Conservation (phyloP, 805 yeast genomes). For the Candida xiaguanensis region DNA sequence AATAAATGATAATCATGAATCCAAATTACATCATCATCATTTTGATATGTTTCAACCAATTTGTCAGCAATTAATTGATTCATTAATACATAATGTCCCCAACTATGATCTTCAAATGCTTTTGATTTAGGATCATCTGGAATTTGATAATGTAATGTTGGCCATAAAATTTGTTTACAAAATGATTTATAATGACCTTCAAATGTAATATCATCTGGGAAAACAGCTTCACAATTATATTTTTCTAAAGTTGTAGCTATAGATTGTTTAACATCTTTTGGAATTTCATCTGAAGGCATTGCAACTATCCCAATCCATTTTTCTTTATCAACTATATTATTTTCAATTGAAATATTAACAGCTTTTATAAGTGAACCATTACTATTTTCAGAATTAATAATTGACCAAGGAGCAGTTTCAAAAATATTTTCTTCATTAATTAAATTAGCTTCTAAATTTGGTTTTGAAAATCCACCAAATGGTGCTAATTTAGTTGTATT, state of each 20-base stretch:
- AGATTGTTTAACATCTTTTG: slow-evolving; percentile 48
- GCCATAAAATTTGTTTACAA: slow-evolving; percentile 96
- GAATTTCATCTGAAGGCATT: slow-evolving; percentile 83
- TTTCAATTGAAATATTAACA: slow-evolving; percentile 51
- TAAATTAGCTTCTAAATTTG: slow-evolving; percentile 49
- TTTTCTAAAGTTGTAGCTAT: slow-evolving; percentile 50
- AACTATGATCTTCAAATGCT: slow-evolving; percentile 93
- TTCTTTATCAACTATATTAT: slow-evolving; percentile 30
- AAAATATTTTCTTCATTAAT: slow-evolving; percentile 42
- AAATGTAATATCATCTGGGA: slow-evolving; percentile 73
- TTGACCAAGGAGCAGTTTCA: slow-evolving; percentile 67
- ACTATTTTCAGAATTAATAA: slow-evolving; percentile 67
- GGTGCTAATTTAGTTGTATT: slow-evolving; percentile 44
- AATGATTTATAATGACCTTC: slow-evolving; percentile 89
- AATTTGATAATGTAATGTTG: slow-evolving; percentile 87
- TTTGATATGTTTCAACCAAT: slow-evolving; percentile 54
- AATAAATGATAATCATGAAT: slow-evolving; percentile 90
- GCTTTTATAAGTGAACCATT: slow-evolving; percentile 91
- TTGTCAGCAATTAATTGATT: slow-evolving; percentile 80
- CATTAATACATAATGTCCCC: slow-evolving; percentile 75
- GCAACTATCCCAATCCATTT: slow-evolving; percentile 91
- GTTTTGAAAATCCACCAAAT: slow-evolving; percentile 73
- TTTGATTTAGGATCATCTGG: slow-evolving; percentile 93
- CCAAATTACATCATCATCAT: slow-evolving; percentile 69
- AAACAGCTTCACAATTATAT: slow-evolving; percentile 61